Evolutionary conservation across 352 stramenopile species (phyloP).

Genomic region (Phytopythium aichiense): DNA sequence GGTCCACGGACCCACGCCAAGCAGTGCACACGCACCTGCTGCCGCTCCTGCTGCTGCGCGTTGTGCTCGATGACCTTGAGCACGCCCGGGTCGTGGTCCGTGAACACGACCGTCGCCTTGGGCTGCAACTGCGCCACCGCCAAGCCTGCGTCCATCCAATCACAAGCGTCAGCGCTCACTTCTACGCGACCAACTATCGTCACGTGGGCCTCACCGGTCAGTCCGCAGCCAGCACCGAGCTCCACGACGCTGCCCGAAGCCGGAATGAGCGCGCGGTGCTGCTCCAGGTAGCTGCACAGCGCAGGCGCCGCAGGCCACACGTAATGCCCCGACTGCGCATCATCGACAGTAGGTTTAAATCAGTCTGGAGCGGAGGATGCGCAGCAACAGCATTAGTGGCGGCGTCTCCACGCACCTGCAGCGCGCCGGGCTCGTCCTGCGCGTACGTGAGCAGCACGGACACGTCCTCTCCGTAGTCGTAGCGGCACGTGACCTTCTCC

Average conservation of each 20-base stretch:
- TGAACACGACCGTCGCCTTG: constrained; percentile 66
- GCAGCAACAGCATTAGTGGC: no score
- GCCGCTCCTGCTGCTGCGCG: constrained; percentile 45
- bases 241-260: constrained; percentile 52
- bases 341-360: no score
- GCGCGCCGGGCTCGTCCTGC: constrained; percentile 47
- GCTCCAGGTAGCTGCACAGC: constrained; percentile 59
- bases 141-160: constrained; percentile 17
- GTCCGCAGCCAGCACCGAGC: constrained; percentile 58
- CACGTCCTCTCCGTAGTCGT: constrained; percentile 53
- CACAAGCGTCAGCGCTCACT: not conserved
- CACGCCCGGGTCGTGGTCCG: constrained; percentile 76
- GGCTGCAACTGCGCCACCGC: constrained; percentile 58
- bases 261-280: constrained; percentile 42
- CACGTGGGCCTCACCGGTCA: constrained; percentile 26
- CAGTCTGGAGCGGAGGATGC: no score
- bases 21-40: not conserved
- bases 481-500: constrained; percentile 65
- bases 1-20: not conserved
- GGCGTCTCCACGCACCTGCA: constrained; percentile 19
- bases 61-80: constrained; percentile 82
- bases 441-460: constrained; percentile 70
- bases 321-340: constrained; percentile 47
- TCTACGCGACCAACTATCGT: not conserved
- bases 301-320: constrained; percentile 65